Base-by-base conservation (phyloP, 2,329 filamentous ascomycete genomes). In the Nigrospora oryzae region DNA sequence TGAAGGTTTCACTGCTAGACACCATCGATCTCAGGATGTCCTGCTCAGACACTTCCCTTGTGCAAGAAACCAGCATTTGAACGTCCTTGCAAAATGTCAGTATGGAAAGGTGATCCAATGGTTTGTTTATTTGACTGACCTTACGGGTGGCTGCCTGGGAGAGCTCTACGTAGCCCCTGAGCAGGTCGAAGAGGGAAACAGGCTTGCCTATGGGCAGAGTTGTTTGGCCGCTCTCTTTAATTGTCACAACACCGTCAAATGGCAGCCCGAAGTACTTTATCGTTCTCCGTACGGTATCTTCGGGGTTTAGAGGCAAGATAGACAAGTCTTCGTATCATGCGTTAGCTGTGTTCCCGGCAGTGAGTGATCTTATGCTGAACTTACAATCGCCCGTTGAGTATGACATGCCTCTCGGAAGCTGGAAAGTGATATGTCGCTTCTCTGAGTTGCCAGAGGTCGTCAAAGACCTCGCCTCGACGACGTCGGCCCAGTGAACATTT, bases 321-420 rank as follows among this genome's bases (percentile, higher is more conserved):
- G 75, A 74, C 7, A 83, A 67, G 52, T 83, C 40, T 42, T 10
- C 13, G 12, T 5, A 23, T 23, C 4, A 6, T 23, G 19, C 4
- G 19, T 23, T 4, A 23, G 19, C 19, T 6, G 19, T 23, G 19
- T 4, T 23, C 19, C 19, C 19, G 6, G 6, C 4, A 6, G 19
- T 23, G 19, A 6, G 19, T n/a, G n/a, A n/a, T n/a, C 12, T 15
- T 4, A n/a, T 17, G 15, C 4, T 12, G 13, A n/a, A 42, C 40
- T 34, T 36, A 42, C 40, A 83, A 53, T 83, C 80, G n/a, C 79
- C 80, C 13, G 74, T 70, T 32, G 70, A 68, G 55, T 83, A 83
- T 1, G 63, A 66, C 63, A 71, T 65, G 36, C 70, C 70, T 0
- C 66, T 68, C 0, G 78, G 78, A 2, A 83, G 60, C 38, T 69